Evolutionary conservation across 2,329 filamentous ascomycete genomes (phyloP), one percentile per base, ranked within the genome.

Genomic region (Tolypocladium cylindrosporum): DNA sequence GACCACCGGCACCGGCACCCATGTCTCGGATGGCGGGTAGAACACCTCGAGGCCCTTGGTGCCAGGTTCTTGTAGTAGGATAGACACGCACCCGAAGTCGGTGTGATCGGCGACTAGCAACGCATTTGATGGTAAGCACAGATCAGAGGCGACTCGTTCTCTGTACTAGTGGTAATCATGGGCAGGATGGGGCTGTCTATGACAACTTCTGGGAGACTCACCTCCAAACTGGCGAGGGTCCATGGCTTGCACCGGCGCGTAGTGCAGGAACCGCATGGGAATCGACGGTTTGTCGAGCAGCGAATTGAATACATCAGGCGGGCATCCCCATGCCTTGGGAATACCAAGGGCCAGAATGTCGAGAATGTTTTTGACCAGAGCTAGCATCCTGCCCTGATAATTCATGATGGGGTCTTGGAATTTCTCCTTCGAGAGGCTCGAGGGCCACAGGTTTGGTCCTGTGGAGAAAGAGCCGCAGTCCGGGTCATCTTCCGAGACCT

Each of bases 1-100:
- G 41, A 66, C 65, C 1, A 66, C 66, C 1, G 69, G 67, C 0
- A 73, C 68, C 0, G 65, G 61, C 19, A 68, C 64, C 68, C 67
- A 69, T 8, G 62, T 64, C 59, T 65, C 64, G 0, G 60, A 64
- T 6, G 62, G 63, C 7, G 64, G 65, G 42, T 68, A 64, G 61
- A 63, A 69, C 2, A 69, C 67, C 21, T 69, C 61, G 1, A 69
- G 60, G 0, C 68, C 68, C 50, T 66, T 61, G 2, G 58, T 67
- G 57, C 61, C 62, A 36, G 62, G 60, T 57, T 69, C 63, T 57
- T 69, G 68, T 8, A 69, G 60, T 4, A 70, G 61, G 13, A 70
- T 62, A 2, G 68, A 58, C 21, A 70, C 59, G 45, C 63, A 61
- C 9, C 68, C 65, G 45, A 70, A 69, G 56, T 69, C 67, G 37